phyloP scores from a whole-genome alignment of 257 asterid genomes.

The Paraleonurus japonicus region DNA sequence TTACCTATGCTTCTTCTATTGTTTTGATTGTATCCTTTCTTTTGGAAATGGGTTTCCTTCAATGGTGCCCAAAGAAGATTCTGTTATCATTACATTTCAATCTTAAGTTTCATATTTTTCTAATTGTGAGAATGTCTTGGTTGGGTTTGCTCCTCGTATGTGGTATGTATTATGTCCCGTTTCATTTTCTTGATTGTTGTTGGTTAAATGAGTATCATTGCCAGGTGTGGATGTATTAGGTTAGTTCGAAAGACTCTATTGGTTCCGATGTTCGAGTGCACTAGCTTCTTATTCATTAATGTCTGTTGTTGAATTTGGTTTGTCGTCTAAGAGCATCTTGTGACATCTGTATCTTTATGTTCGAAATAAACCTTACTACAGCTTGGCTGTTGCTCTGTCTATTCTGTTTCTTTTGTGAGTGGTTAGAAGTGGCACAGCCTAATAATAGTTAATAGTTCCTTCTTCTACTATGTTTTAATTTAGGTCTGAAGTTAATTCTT shows the following conservation, averaged over 20 bases:
- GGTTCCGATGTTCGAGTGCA: neutral
- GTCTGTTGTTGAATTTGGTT: conserved; percentile 15
- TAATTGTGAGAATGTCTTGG: neutral
- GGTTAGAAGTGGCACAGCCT: conserved; percentile 35
- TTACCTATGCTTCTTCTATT: neutral
- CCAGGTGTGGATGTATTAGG: neutral
- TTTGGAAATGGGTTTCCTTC: conserved; percentile 2
- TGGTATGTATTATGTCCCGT: neutral
- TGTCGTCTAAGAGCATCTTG: conserved; percentile 24
- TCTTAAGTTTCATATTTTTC: neutral
- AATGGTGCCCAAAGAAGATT: neutral
- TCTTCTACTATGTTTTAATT: conserved; percentile 27
- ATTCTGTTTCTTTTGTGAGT: conserved; percentile 34
- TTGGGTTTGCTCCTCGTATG: neutral
- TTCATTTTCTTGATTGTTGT: conserved; percentile 6
- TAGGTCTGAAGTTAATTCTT: conserved; percentile 29
- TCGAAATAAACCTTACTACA: conserved; percentile 18
- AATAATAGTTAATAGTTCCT: conserved; percentile 3
- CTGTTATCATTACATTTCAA: neutral
- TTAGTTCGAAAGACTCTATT: neutral
- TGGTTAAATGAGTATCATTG: neutral
- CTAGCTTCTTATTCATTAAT: conserved; percentile 23
- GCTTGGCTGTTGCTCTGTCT: conserved; percentile 38
- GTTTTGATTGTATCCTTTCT: conserved; percentile 13
- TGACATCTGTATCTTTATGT: conserved; percentile 33